Base-by-base conservation (phyloP, 2,329 filamentous ascomycete genomes). In the Tolypocladium nubicola region DNA sequence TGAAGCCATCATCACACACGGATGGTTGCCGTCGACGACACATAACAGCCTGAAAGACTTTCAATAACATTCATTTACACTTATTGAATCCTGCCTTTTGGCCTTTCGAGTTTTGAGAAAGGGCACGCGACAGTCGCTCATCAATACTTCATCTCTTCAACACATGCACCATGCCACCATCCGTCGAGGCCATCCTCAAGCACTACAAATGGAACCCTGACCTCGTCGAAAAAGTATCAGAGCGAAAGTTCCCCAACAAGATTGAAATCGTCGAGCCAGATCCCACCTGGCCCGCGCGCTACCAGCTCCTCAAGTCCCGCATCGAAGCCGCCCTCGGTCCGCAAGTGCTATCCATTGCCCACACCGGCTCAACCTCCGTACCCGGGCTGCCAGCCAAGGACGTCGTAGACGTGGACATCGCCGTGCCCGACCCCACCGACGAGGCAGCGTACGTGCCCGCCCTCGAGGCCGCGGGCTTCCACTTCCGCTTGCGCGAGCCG, bases 351-450 rank as follows among this genome's bases (percentile, higher is more conserved):
- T 63, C 66, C 26, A 66, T 82, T 55, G 61, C 68, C 21, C 79
- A 82, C 62, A 69, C 75, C 38, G 79, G 79, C 33, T 80, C 77
- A 14, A 82, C 80, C 35, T 76, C 75, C 54, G 69, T 82, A 8
- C 76, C 76, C 0, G 68, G 66, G 9, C 71, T 82, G 4, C 70
- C 76, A 0, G 79, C 80, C 52, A 82, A 82, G 65, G 69, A 72
- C 39, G 66, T 81, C 52, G 77, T 82, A 52, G 79, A 82, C 63
- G 71, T 82, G 33, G 80, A 82, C 61, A 65, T 82, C 9, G 68
- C 75, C 6, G 69, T 82, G 9, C 54, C 64, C 2, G 68, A 79
- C 50, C 58, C 71, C 30, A 60, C 62, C 16, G 69, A 74, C 43
- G 77, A 81, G 60, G 65, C 59, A 2, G 64, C 66, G 2, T 81